Base-by-base conservation (phyloP, 306 rosid species). In the Prosopis cineraria region DNA sequence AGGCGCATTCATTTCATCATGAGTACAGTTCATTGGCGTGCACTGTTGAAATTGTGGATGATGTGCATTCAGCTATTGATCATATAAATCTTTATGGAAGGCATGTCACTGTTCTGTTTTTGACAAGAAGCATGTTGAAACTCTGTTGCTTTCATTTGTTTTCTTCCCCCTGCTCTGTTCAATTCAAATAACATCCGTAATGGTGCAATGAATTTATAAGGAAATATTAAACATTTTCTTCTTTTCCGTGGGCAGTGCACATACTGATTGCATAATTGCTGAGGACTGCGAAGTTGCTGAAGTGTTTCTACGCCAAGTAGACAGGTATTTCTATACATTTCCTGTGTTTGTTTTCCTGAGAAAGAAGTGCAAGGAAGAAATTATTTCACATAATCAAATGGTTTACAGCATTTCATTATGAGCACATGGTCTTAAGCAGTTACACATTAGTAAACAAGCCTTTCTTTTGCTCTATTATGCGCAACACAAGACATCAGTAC, bases 31-130 rank as follows among this genome's bases (percentile, higher is more conserved):
- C 98, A 59, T 44, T 90, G 89, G 89, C 99, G 68, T 96, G 98
- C 87, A 91, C 97, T 58, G 22, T 96, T 82, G 99, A 95, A 87
- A 82, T 93, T 19, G 94, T 95, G 68, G 98, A 90, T 64, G 91
- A 92, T 78, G 97, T 92, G 22, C 70, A 80, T 78, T 88, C 93
- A 25, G 99, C 99, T 72, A 88, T 93, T 79, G 84, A 64, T 53
- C 99, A 95, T 80, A 92, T 95, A 82, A 91, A 95, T 85, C 81
- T 74, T 78, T 76, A 91, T 75, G 99, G 99, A 93, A 95, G 99
- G 99, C 75, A 93, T 43, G 96, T 53, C 39, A 16, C 68, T 76
- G 24, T 80, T 80, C 66, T 59, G 37, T 66, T 62, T 73, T 83
- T 60, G 67, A 83, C 63, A 36, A 59, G 58, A 76, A 72, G 16